These are phyloP conservation scores for Silene conica DNA, from an alignment of 148 eudicot species.

Conservation along the genomic window DNA sequence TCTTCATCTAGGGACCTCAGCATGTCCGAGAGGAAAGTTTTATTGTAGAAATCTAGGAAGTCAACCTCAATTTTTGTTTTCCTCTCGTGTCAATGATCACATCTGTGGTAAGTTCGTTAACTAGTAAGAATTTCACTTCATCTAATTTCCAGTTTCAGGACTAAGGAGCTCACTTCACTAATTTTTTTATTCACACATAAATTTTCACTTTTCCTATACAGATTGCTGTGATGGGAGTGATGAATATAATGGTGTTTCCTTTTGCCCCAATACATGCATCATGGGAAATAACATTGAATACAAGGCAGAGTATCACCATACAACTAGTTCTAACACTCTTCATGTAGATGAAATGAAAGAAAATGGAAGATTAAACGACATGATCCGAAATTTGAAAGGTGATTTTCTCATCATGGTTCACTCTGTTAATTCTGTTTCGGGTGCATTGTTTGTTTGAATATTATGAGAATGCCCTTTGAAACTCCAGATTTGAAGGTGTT, in stretches of 20 bases:
- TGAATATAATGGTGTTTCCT: conserved; percentile 59
- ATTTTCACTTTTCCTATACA: conserved; percentile 20
- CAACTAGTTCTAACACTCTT: conserved; percentile 20
- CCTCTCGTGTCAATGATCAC: conserved; percentile 84
- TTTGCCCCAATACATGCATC: conserved; percentile 78
- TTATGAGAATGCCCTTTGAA: not conserved
- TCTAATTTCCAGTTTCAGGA: not conserved
- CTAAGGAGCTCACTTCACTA: not conserved
- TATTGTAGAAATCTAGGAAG: conserved; percentile 84
- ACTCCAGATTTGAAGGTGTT: conserved; percentile 67
- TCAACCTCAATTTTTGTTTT: conserved; percentile 68
- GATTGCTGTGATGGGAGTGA: conserved; percentile 99
- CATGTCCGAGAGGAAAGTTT: conserved; percentile 76
- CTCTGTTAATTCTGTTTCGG: not conserved
- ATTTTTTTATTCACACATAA: not conserved
- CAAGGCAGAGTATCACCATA: conserved; percentile 36
- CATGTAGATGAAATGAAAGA: conserved; percentile 28
- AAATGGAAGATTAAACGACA: conserved; percentile 31
- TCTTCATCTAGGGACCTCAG: conserved; percentile 64
- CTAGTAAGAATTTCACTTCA: not conserved
- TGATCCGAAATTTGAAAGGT: conserved; percentile 59
- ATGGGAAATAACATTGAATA: conserved; percentile 74
- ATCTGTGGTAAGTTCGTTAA: conserved; percentile 65
- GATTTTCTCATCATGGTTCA: not conserved
- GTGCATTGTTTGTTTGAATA: not conserved